A percentile compares a stretch with the other conserved stretches of the same genome.
Evolutionary conservation across 257 asterid genomes (phyloP).

Genomic region (Solanum pennellii): DNA sequence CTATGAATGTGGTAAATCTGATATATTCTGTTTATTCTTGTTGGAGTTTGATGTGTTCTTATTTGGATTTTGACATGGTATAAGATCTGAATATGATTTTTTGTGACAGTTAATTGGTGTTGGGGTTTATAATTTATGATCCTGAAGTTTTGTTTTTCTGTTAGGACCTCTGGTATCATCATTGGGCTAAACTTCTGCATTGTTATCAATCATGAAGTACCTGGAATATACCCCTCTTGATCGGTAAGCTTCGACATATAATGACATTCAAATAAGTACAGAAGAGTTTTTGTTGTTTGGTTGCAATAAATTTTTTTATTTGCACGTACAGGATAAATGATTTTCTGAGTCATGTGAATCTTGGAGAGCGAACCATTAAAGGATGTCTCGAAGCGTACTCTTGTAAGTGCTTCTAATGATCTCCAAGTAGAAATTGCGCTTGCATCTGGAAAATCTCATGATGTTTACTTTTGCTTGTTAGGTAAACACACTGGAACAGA

Average conservation of each 20-base stretch:
- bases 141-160: background rate
- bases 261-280: background rate
- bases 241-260: constrained; percentile 27
- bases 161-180: background rate
- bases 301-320: background rate
- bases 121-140: background rate
- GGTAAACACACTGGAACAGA: constrained; percentile 92
- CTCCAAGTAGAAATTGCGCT: background rate
- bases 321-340: constrained; percentile 51
- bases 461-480: constrained; percentile 11
- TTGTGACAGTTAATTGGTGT: background rate
- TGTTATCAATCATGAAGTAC: constrained; percentile 55
- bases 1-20: background rate
- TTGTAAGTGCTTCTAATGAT: constrained; percentile 42
- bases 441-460: background rate
- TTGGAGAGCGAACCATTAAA: constrained; percentile 81
- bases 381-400: constrained; percentile 94
- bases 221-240: constrained; percentile 84
- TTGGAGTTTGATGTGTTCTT: background rate
- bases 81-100: background rate
- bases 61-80: background rate
- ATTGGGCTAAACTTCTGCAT: background rate
- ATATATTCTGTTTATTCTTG: background rate
- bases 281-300: background rate
- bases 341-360: constrained; percentile 69